Evolutionary conservation across 352 stramenopile species (phyloP), one percentile per base, ranked within the genome.

Genomic region (Hyaloperonospora arabidopsidis): DNA sequence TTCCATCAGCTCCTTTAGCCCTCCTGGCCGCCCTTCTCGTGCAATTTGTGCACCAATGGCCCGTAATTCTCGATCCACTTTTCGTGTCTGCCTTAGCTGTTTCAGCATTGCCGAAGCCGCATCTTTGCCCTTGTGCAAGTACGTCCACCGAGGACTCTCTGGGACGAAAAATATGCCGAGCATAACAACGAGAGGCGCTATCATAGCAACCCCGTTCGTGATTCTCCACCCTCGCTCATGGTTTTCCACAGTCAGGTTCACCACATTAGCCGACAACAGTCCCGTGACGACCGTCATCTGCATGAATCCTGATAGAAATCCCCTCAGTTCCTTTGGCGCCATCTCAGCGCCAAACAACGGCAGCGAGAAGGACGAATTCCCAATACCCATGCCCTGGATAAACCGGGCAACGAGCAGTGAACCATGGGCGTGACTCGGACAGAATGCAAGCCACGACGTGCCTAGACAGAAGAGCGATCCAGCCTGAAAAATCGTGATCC

Each of bases 231-330:
- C 65, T 14, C 48, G 29, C 36, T 67, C 49, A 5, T 28, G 29
- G 46, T 74, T 40, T n/a, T 72, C 22, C 14, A 72, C 52, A 15
- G 55, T 60, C 17, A 65, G 59, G 56, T 73, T 75, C 19, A 72
- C 54, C 17, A 67, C 45, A 44, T 70, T 70, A 21, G 67, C 67
- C 29, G 69, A 34, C 18, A 69, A 65, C 2, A 72, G 49, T 2
- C 66, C 66, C 7, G 43, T 71, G 13, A 66, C 56, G 23, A 74
- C 52, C 12, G 61, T 63, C 57, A 73, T 67, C 18, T 70, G 56
- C 65, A 73, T 73, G 52, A 83, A 85, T 18, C 74, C 74, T 25
- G 71, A 76, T 18, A 85, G 63, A 28, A 86, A 72, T 11, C 75
- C 75, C 13, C 75, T 70, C 21, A 86, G 56, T 40, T 86, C 72